These are phyloP conservation scores for Triangularia setosa DNA, from an alignment of 2,329 filamentous ascomycete species.

Conservation along the genomic window DNA sequence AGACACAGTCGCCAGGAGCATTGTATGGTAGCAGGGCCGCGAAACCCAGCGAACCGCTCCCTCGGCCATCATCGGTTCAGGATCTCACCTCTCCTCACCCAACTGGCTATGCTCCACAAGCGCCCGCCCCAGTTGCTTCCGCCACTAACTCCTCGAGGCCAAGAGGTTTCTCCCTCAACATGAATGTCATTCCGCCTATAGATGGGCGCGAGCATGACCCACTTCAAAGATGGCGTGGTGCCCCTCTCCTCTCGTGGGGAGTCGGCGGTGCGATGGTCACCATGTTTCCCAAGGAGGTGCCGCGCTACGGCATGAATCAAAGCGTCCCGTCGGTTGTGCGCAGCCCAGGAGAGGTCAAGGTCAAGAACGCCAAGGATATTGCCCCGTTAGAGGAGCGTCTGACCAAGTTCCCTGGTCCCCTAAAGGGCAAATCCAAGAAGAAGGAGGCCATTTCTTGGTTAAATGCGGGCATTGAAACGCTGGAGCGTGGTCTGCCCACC, in stretches of 20 bases:
- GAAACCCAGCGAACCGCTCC: constrained; percentile 41
- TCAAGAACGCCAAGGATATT: constrained; percentile 71
- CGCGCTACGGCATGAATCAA: constrained; percentile 75
- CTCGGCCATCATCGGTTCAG: constrained; percentile 53
- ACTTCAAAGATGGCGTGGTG: constrained; percentile 85
- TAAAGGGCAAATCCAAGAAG: constrained; percentile 89
- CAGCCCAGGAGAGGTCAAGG: constrained; percentile 74
- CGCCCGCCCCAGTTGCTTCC: constrained; percentile 13
- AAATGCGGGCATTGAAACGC: constrained; percentile 64
- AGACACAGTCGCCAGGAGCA: constrained; percentile 59
- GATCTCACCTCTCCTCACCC: constrained; percentile 39
- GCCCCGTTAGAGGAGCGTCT: constrained; percentile 68
- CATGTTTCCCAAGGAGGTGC: constrained; percentile 83
- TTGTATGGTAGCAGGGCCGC: constrained; percentile 37
- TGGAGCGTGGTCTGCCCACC: constrained; percentile 59
- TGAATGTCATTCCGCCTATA: constrained; percentile 58
- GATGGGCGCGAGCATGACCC: constrained; percentile 70
- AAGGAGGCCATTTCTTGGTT: constrained; percentile 88
- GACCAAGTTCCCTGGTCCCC: constrained; percentile 81
- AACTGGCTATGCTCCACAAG: constrained; percentile 14
- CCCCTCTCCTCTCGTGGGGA: constrained; percentile 82
- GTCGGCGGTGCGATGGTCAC: constrained; percentile 79
- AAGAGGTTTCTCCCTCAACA: constrained; percentile 50
- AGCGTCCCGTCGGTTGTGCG: constrained; percentile 74
- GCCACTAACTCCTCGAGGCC: constrained; percentile 33